phyloP scores from a whole-genome alignment of 371 early-diverging fungal genomes.

The Rhizopus microsporus region DNA sequence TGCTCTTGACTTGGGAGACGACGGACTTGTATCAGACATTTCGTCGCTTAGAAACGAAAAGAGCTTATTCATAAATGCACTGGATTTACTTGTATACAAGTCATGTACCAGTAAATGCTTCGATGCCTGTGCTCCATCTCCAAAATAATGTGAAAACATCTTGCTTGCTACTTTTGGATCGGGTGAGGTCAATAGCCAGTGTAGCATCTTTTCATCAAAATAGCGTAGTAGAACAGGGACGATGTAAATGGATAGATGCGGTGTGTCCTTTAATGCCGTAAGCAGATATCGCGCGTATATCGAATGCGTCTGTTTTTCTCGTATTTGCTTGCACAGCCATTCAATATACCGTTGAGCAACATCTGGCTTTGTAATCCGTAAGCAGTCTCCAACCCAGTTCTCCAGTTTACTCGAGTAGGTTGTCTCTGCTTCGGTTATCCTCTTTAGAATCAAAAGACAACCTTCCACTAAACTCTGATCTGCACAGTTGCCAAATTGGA shows the following conservation, averaged over 20 bases:
- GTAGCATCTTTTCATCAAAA: slow-evolving; percentile 9
- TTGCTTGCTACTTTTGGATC: not conserved
- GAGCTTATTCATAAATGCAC: slow-evolving; percentile 25
- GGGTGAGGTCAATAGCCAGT: slow-evolving; percentile 17
- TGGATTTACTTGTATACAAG: slow-evolving; percentile 26
- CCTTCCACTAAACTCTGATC: slow-evolving; percentile 21
- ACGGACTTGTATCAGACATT: slow-evolving; percentile 16
- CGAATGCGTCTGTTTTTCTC: not conserved
- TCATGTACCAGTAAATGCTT: slow-evolving; percentile 21
- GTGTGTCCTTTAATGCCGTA: not conserved
- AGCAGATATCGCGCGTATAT: not conserved
- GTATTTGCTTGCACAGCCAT: slow-evolving; percentile 20
- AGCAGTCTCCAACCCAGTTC: slow-evolving; percentile 26
- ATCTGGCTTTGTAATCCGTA: slow-evolving; percentile 17
- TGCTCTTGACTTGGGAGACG: slow-evolving; percentile 15
- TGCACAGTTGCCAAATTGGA: slow-evolving; percentile 15
- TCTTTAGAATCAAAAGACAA: slow-evolving; percentile 22
- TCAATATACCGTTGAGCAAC: slow-evolving; percentile 27
- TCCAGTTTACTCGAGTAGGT: not conserved
- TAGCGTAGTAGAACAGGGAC: slow-evolving; percentile 26
- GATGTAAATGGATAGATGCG: slow-evolving; percentile 10
- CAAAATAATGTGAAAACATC: slow-evolving; percentile 31
- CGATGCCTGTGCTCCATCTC: slow-evolving; percentile 29
- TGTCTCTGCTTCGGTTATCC: slow-evolving; percentile 15
- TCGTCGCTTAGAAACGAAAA: slow-evolving; percentile 19